Evolutionary conservation across 2,329 filamentous ascomycete genomes (phyloP).

Genomic region (Sporothrix inflata): DNA sequence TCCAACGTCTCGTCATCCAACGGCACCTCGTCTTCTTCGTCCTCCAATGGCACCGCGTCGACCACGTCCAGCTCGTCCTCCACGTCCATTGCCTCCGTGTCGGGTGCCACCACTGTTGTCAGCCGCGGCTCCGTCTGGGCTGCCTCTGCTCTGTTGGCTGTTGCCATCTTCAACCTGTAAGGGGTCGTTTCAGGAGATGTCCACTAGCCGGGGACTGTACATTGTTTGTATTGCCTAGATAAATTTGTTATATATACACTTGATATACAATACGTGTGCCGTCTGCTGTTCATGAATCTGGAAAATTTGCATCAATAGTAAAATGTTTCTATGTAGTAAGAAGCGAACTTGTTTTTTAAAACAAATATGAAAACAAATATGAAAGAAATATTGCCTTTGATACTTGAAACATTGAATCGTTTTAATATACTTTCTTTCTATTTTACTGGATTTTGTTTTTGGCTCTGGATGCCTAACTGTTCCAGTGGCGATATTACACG

Average conservation of each 20-base stretch:
- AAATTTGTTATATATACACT: neutral
- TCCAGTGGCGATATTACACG: no score
- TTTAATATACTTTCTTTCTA: no score
- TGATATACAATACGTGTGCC: neutral
- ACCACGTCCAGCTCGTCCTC: slow-evolving; percentile 5
- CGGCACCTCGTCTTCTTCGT: neutral
- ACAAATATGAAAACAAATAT: no score
- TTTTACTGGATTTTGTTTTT: no score
- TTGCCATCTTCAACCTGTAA: slow-evolving; percentile 17
- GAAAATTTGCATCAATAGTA: neutral
- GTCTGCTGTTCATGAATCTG: neutral
- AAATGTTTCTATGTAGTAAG: no score
- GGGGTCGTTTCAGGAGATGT: no score
- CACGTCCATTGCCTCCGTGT: neutral
- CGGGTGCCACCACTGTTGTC: neutral
- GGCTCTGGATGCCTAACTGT: no score
- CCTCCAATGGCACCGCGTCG: slow-evolving; percentile 9
- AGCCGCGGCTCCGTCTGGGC: neutral
- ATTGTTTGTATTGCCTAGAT: slow-evolving; percentile 6
- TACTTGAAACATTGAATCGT: no score
- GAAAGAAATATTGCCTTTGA: no score
- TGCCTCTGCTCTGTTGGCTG: slow-evolving; percentile 6
- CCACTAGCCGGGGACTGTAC: neutral
- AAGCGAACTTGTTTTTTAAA: no score
- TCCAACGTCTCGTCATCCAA: slow-evolving; percentile 9